Evolutionary conservation across 331 rosid species (phyloP), one percentile per base, ranked within the genome.

Genomic region (Saraca asoca): DNA sequence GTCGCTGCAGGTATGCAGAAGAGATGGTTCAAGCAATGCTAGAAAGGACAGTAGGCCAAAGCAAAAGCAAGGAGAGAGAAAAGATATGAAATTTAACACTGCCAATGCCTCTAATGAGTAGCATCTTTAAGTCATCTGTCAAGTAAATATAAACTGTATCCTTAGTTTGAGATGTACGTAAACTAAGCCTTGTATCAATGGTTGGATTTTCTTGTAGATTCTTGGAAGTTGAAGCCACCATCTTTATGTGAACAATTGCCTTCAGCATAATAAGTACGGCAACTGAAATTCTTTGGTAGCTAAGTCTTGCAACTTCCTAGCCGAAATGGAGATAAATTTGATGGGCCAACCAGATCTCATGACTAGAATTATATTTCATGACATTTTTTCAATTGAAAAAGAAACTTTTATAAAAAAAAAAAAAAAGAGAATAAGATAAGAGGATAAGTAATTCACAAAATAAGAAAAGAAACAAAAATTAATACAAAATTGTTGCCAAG

Each of bases 1-100:
- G 60, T 5, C 72, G 12, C 50, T 4, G 24, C 79, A 90, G 93
- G 78, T 70, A 49, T 66, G 70, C 69, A 84, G 75, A 66, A 76
- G 61, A 64, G 84, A 77, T 52, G 52, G 68, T 69, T 65, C 74
- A 62, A 59, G 43, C 72, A 80, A 68, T 70, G 61, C 75, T n/a
- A 61, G 63, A 35, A 78, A 74, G 75, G 80, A 79, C 53, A 54
- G 56, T 58, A 75, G 18, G 78, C 72, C 53, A 76, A 77, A 69
- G 37, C 44, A 69, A 43, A 79, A 82, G 73, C 83, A 70, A 66
- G 41, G 43, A 0, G 77, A 64, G 60, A 70, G 38, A 37, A 74
- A 64, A 51, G 75, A 78, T 61, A 68, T 56, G 66, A 70, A 79
- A 61, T 61, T 67, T 58, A 65, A 73, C 62, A 58, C 73, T 13